A percentile compares a stretch with the other conserved stretches of the same genome.
Evolutionary conservation across 2,329 filamentous ascomycete species (phyloP).

Genomic region (Neopestalotiopsis clavispora): DNA sequence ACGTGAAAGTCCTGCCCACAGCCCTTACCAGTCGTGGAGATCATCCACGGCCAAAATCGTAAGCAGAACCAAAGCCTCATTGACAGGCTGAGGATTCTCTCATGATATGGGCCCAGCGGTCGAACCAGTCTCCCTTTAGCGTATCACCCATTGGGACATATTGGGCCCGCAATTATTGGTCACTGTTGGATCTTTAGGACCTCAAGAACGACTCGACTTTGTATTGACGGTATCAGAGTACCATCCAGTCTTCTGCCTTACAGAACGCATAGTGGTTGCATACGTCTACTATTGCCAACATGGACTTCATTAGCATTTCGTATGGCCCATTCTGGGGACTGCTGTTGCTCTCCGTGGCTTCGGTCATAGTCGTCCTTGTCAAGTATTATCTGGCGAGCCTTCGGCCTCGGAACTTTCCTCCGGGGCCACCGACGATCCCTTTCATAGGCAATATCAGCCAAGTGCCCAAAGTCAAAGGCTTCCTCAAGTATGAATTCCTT

Average conservation of each 20-base stretch:
- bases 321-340: neutral
- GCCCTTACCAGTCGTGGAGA: neutral
- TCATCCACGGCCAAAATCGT: neutral
- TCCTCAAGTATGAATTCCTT: slow-evolving; percentile 14
- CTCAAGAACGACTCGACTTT: neutral
- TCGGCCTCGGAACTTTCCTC: slow-evolving; percentile 15
- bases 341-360: neutral
- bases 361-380: neutral
- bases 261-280: neutral
- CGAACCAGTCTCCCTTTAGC: neutral
- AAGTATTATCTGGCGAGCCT: slow-evolving; percentile 16
- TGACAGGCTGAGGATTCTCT: neutral
- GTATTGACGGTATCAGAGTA: too few species aligned
- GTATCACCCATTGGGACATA: too few species aligned
- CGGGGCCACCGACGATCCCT: neutral
- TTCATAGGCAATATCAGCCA: slow-evolving; percentile 17
- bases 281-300: neutral
- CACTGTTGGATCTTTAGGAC: neutral
- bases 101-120: neutral
- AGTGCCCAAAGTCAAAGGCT: slow-evolving; percentile 16
- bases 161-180: neutral
- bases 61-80: neutral
- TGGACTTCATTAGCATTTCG: neutral
- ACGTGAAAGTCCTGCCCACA: neutral
- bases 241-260: neutral